Conservation (phyloP, 2,329 filamentous ascomycete genomes). For the Aspergillus transmontanensis region DNA sequence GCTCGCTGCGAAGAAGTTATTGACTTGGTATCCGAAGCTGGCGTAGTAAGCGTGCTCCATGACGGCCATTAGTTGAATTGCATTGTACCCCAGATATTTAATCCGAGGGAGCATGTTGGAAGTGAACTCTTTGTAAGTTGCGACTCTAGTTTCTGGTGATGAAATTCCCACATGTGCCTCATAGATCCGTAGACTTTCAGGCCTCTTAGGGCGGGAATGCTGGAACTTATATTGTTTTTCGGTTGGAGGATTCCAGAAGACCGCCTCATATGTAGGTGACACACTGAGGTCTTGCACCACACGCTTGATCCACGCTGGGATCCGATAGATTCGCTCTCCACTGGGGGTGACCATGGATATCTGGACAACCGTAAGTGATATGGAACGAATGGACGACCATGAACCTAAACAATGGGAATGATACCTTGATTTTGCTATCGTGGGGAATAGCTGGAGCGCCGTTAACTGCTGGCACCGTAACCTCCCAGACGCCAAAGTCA, state of each 20-base stretch:
- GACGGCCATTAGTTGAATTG: constrained; percentile 96
- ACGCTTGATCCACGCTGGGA: constrained; percentile 96
- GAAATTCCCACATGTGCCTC: constrained; percentile 99
- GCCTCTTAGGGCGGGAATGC: constrained; percentile 78
- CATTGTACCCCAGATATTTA: constrained; percentile 88
- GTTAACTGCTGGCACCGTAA: constrained; percentile 71
- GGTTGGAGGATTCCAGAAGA: constrained; percentile 92
- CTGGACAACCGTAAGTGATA: constrained; percentile 47
- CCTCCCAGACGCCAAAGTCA: constrained; percentile 82
- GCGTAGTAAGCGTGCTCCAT: constrained; percentile 99
- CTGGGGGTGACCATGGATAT: constrained; percentile 79
- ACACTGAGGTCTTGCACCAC: constrained; percentile 90
- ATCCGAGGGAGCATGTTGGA: constrained; percentile 89
- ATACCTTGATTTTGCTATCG: constrained; percentile 93
- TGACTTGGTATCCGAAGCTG: constrained; percentile 98
- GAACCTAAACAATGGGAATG: constrained; percentile 15
- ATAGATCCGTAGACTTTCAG: constrained; percentile 85
- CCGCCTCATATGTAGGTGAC: constrained; percentile 89
- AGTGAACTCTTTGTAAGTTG: constrained; percentile 98
- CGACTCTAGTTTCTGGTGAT: constrained; percentile 81
- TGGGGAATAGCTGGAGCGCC: constrained; percentile 82
- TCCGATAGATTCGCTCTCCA: constrained; percentile 79
- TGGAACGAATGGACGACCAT: background rate
- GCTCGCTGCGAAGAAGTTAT: constrained; percentile 97
- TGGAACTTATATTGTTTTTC: constrained; percentile 81